Evolutionary conservation across 2,329 filamentous ascomycete genomes (phyloP), one percentile per base, ranked within the genome.

Genomic region (Cladophialophora psammophila): DNA sequence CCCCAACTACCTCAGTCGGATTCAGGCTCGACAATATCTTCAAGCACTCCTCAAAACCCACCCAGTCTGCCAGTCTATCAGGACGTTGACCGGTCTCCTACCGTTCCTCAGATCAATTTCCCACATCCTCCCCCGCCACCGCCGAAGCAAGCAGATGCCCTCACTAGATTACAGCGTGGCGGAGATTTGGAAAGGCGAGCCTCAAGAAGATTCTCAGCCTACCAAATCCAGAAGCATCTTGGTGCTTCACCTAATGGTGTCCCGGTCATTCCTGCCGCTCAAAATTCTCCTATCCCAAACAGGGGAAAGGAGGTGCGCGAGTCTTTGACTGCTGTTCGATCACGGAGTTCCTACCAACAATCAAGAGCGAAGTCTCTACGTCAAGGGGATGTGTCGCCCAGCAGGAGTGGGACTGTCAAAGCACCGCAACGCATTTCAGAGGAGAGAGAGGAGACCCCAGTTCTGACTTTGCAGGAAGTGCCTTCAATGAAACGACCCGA

Each of bases 181-280:
- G 94, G 94, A 20, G 94, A 97, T 72, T 82, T 99, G 58, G 95
- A 99, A 80, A 88, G 95, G 76, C 87, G 95, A 76, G 95, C 95
- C 0, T 99, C 95, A 13, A 87, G 94, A 72, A 86, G 95, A 75
- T 99, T 98, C 77, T 98, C 95, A 1, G 91, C 93, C 61, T 99
- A 98, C 77, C 95, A 99, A 76, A 96, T 99, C 72, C 92, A 93
- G 54, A 98, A 97, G 76, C 93, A 97, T 74, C 83, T 98, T 1
- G 94, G 94, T 10, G 87, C 89, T 15, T 90, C 90, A 45, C 86
- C 91, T 15, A 93, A 90, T 78, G 93, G 92, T 20, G 90, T 98
- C 15, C 93, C 94, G 6, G 91, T 96, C 75, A 87, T 98, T 20
- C 84, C 91, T 5, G 52, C 68, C 34, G 78, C 84, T 18, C 93